These are phyloP conservation scores for Alternaria gaisen DNA, from an alignment of 2,329 filamentous ascomycete genomes.

Conservation along the genomic window DNA sequence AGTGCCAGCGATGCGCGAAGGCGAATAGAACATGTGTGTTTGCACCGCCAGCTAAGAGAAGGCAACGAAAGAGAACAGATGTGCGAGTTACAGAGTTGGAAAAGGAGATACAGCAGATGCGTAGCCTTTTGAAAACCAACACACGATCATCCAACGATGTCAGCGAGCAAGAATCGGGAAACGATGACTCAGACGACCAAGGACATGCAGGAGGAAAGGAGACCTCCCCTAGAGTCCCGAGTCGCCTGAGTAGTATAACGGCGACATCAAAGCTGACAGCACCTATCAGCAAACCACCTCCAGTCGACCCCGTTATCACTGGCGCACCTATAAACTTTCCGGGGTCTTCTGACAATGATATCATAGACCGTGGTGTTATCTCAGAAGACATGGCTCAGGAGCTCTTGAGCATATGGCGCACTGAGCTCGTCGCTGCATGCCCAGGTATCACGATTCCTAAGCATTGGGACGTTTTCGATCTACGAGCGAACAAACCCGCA, in stretches of 20 bases:
- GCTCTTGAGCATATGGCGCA: slow-evolving; percentile 42
- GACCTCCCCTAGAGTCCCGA: slow-evolving; percentile 24
- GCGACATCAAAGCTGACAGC: slow-evolving; percentile 11
- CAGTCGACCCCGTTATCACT: slow-evolving; percentile 6
- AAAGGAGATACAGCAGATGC: slow-evolving; percentile 49
- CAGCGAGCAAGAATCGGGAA: slow-evolving; percentile 42
- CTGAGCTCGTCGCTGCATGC: slow-evolving; percentile 39
- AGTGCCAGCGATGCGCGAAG: slow-evolving; percentile 49
- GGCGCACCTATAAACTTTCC: slow-evolving; percentile 32
- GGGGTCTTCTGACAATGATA: slow-evolving; percentile 40
- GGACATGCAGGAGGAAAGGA: slow-evolving; percentile 25
- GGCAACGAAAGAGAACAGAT: slow-evolving; percentile 49
- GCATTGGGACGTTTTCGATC: slow-evolving; percentile 42
- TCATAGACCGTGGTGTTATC: slow-evolving; percentile 47
- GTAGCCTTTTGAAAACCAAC: slow-evolving; percentile 39
- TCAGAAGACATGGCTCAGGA: slow-evolving; percentile 39
- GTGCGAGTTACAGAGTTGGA: slow-evolving; percentile 49
- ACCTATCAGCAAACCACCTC: slow-evolving; percentile 13
- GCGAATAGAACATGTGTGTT: slow-evolving; percentile 46
- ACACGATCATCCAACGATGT: slow-evolving; percentile 32
- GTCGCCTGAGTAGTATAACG: slow-evolving; percentile 20
- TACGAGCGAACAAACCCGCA: slow-evolving; percentile 43
- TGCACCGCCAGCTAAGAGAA: slow-evolving; percentile 46
- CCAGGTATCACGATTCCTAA: slow-evolving; percentile 42
- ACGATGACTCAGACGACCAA: slow-evolving; percentile 36